Percentiles rank a stretch among this genome's conserved stretches.
Conservation (phyloP, 768 basidiomycete species). For the Lentinus brumalis region DNA sequence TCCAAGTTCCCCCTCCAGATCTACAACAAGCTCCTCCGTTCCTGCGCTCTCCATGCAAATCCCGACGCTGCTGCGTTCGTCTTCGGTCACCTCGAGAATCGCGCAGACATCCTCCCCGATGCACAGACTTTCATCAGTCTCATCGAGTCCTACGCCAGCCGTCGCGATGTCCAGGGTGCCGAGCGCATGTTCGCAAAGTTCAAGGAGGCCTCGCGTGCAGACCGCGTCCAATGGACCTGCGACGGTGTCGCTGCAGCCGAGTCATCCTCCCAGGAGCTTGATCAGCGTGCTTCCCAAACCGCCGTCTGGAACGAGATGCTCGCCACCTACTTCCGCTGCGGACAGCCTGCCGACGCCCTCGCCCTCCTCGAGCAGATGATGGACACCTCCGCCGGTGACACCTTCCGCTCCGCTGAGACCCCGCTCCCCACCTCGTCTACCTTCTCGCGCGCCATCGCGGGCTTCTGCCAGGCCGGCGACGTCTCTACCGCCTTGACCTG, state of each 20-base stretch:
- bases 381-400: slow-evolving; percentile 38
- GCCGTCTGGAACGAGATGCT: slow-evolving; percentile 78
- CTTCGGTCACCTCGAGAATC: slow-evolving; percentile 61
- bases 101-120: slow-evolving; percentile 34
- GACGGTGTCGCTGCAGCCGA: slow-evolving; percentile 14
- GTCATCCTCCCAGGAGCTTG: slow-evolving; percentile 15
- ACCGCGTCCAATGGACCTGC: slow-evolving; percentile 37
- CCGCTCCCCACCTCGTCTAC: slow-evolving; percentile 66
- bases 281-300: slow-evolving; percentile 34
- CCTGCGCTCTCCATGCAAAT: slow-evolving; percentile 58
- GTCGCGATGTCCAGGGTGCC: slow-evolving; percentile 49
- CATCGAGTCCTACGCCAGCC: slow-evolving; percentile 58
- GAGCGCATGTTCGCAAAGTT: slow-evolving; percentile 69
- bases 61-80: slow-evolving; percentile 64
- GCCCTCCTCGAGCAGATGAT: slow-evolving; percentile 74
- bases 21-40: slow-evolving; percentile 61
- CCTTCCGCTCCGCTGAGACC: slow-evolving; percentile 41
- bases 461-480: slow-evolving; percentile 67
- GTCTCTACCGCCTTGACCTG: slow-evolving; percentile 64
- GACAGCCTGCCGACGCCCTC: slow-evolving; percentile 63
- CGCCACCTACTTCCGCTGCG: slow-evolving; percentile 66
- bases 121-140: slow-evolving; percentile 53
- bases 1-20: slow-evolving; percentile 38
- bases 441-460: slow-evolving; percentile 62
- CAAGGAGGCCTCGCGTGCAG: slow-evolving; percentile 40